Conservation (phyloP, 768 basidiomycete species). For the Lactifluus subvellereus region DNA sequence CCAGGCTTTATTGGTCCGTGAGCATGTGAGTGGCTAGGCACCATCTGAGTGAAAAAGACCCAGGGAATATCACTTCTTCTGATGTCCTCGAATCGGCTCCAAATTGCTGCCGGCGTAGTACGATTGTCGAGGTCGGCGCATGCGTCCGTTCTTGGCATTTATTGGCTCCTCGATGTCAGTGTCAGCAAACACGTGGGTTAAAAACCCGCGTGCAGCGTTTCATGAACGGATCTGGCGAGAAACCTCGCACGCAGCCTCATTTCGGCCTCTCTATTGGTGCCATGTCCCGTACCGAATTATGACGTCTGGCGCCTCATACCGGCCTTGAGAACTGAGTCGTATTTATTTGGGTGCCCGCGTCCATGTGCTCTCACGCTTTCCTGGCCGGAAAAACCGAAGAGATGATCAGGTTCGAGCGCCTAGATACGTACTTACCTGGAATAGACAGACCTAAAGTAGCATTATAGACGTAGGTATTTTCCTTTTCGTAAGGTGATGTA, state of each 20-base stretch:
- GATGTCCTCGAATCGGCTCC: background rate
- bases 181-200: slow-evolving; percentile 7
- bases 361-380: background rate
- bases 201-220: background rate
- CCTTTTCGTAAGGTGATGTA: background rate
- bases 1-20: background rate
- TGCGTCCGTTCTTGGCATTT: slow-evolving; percentile 14
- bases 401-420: background rate
- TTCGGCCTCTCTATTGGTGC: too few relatives aligned
- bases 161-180: background rate
- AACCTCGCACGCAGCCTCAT: too few relatives aligned
- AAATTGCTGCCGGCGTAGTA: background rate
- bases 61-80: background rate
- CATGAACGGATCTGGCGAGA: background rate
- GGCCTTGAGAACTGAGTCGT: slow-evolving; percentile 5
- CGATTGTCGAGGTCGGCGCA: background rate
- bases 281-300: too few relatives aligned
- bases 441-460: too few relatives aligned
- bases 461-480: background rate
- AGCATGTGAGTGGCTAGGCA: background rate
- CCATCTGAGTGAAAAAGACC: background rate
- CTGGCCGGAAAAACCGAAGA: background rate
- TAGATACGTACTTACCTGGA: background rate
- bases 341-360: background rate
- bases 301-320: background rate